Evolutionary conservation across 2,329 filamentous ascomycete genomes (phyloP).

Genomic region (Aspergillus felis): DNA sequence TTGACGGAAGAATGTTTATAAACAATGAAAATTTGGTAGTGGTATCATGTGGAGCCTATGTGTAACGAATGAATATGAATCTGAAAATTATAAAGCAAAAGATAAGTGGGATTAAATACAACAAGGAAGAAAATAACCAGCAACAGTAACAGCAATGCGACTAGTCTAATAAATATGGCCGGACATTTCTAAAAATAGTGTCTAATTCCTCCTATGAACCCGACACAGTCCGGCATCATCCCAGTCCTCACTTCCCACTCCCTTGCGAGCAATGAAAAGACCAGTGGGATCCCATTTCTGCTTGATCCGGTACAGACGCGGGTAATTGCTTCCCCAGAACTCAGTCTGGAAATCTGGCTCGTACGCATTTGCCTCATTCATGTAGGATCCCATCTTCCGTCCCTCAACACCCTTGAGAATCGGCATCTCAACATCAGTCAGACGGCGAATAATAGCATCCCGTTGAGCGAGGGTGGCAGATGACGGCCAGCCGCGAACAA

Average conservation of each 20-base stretch:
- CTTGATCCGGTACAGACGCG: constrained; percentile 26
- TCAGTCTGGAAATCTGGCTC: constrained; percentile 38
- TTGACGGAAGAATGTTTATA: too few species aligned
- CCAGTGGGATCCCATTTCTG: constrained; percentile 28
- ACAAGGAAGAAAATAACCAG: too few species aligned
- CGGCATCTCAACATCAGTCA: neutral
- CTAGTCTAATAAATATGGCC: too few species aligned
- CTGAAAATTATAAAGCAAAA: too few species aligned
- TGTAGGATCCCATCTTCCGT: constrained; percentile 28
- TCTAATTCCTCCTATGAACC: neutral
- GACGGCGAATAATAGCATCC: neutral
- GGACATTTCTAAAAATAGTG: too few species aligned
- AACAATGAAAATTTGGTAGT: too few species aligned
- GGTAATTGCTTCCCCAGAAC: constrained; percentile 39
- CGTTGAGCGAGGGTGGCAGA: neutral
- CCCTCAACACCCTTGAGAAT: neutral
- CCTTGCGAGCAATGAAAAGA: constrained; percentile 23
- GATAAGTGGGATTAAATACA: too few species aligned
- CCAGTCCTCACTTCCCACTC: constrained; percentile 25
- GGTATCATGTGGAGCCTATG: too few species aligned
- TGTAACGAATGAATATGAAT: too few species aligned
- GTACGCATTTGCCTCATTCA: constrained; percentile 38
- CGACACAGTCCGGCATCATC: constrained; percentile 22
- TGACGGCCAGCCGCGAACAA: neutral
- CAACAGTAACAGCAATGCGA: too few species aligned